A percentile compares a stretch with the other conserved stretches of the same genome.
These are phyloP conservation scores for Candida nemodendra DNA, from an alignment of 805 yeast species.

Conservation along the genomic window DNA sequence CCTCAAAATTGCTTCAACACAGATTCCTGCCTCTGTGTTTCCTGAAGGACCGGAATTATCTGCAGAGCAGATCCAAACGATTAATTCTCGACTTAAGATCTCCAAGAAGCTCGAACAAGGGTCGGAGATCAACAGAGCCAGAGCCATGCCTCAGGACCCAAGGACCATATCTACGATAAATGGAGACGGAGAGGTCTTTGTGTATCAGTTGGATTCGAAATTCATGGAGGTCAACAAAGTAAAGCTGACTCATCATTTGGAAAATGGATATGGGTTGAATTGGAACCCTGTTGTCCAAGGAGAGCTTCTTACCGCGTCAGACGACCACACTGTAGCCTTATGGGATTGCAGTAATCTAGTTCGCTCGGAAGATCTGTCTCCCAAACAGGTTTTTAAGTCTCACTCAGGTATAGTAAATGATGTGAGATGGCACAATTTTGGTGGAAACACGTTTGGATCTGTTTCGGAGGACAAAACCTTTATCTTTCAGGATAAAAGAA, in stretches of 20 bases:
- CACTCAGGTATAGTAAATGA: constrained; percentile 71
- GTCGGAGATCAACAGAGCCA: constrained; percentile 70
- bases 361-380: constrained; percentile 13
- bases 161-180: constrained; percentile 61
- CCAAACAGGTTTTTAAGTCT: constrained; percentile 31
- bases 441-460: constrained; percentile 56
- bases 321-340: constrained; percentile 61
- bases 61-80: constrained; percentile 31
- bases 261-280: constrained; percentile 72
- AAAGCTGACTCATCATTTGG: constrained; percentile 51
- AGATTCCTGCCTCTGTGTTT: constrained; percentile 47
- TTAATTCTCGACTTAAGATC: constrained; percentile 57
- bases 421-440: constrained; percentile 65
- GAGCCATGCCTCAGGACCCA: constrained; percentile 64
- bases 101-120: constrained; percentile 58
- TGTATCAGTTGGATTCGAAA: constrained; percentile 42
- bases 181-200: constrained; percentile 59
- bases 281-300: constrained; percentile 57
- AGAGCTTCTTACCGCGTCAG: constrained; percentile 58
- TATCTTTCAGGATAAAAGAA: constrained; percentile 53
- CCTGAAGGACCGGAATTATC: constrained; percentile 23
- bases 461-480: constrained; percentile 70
- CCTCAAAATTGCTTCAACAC: constrained; percentile 62
- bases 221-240: constrained; percentile 23
- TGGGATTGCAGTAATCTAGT: constrained; percentile 47